Evolutionary conservation across 2,329 filamentous ascomycete species (phyloP), one percentile per base, ranked within the genome.

Genomic region (Gaeumannomyces sp.): DNA sequence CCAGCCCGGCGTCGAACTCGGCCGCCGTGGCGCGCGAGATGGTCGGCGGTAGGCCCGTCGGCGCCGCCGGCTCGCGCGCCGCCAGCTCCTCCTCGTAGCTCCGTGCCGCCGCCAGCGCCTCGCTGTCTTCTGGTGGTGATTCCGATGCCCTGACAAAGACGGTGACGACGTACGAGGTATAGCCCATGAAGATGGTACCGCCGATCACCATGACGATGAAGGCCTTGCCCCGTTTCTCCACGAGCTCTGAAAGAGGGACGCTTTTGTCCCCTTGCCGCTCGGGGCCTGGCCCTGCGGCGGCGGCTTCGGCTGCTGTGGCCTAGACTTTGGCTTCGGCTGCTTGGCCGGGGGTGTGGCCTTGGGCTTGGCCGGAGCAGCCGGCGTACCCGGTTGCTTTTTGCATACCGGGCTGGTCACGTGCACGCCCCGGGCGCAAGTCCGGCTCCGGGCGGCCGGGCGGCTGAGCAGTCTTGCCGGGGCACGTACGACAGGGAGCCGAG

Each of bases 1-100:
- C 79, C 53, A 89, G 83, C 66, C 81, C 80, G 65, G 77, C 76
- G 74, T 89, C 86, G 71, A 89, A 89, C 57, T 81, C 79, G 33
- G 77, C 75, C 25, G 86, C 86, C 29, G 74, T 67, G 19, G 78
- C 76, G 62, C 79, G 71, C 25, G 70, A 63, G 29, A 69, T 73
- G 64, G 79, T 77, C 29, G 78, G 75, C 4, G 82, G 81, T 14
- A 81, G 80, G 38, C 82, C 82, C 27, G 82, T 83, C 5, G 82
- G 80, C 16, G 71, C 67, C 59, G 72, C 67, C 65, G 75, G 73
- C 68, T 80, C 76, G 64, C 33, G 35, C 25, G 19, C 35, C 13
- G 76, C 33, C 22, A 38, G 38, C 35, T 29, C 28, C 29, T 62
- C 64, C 2, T 61, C 64, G 31, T 33, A 60, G 57, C 16, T 35